These are phyloP conservation scores for Triticum monococcum DNA, from an alignment of 176 grass and related monocot species.

Conservation along the genomic window DNA sequence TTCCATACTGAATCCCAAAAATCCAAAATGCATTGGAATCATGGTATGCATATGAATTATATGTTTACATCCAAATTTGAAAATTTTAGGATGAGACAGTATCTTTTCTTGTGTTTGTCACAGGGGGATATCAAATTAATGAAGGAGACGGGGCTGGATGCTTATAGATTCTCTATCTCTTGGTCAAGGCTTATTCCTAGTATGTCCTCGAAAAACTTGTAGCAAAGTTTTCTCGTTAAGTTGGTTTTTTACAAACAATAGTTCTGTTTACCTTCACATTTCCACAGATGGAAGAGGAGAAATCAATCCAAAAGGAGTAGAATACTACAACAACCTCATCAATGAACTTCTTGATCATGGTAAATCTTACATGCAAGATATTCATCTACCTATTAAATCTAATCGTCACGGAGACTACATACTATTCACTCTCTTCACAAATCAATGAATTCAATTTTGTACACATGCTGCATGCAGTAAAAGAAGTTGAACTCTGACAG, in stretches of 20 bases:
- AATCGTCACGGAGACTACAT: background rate
- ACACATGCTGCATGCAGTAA: background rate
- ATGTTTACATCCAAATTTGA: too few relatives aligned
- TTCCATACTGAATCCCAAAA: too few relatives aligned
- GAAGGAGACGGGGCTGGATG: conserved; percentile 39
- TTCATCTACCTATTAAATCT: background rate
- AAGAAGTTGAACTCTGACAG: background rate
- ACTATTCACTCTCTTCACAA: background rate
- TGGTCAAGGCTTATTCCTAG: conserved; percentile 58
- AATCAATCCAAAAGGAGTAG: conserved; percentile 53
- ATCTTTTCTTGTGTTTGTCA: conserved; percentile 2
- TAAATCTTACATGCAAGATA: background rate
- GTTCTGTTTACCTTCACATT: background rate
- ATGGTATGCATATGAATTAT: too few relatives aligned
- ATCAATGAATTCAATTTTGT: background rate
- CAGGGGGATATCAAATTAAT: conserved; percentile 56
- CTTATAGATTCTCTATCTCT: conserved; percentile 60
- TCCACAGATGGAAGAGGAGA: conserved; percentile 47
- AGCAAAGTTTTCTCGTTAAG: background rate
- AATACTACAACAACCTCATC: conserved; percentile 53
- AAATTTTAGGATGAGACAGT: too few relatives aligned
- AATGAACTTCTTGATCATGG: conserved; percentile 46
- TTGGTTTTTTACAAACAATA: background rate
- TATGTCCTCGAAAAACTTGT: conserved; percentile 1
- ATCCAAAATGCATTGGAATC: too few relatives aligned